Base-by-base conservation (phyloP, 805 yeast genomes). In the Wickerhamomyces xylosicus region DNA sequence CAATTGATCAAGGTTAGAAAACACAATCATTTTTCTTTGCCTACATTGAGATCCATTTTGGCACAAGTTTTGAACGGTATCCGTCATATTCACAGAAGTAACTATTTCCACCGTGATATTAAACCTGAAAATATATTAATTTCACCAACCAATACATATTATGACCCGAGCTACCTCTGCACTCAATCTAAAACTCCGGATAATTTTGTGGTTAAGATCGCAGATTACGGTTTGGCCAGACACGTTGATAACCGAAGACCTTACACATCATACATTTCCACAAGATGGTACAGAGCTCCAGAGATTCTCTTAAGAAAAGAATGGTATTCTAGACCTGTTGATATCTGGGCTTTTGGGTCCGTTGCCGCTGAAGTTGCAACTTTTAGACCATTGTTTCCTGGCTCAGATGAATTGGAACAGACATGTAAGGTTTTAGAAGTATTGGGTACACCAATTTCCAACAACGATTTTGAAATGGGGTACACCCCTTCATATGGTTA, bases 41-140 rank as follows among this genome's bases (percentile, higher is more conserved):
- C 60, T 21, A 76, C 86, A 3, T 56, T 85, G 44, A 77, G 70
- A 49, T 75, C 86, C 35, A 77, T 86, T 34, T 57, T 83, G 35
- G 60, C 78, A 10, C 97, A 89, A 56, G 57, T 89, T 1, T 63
- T 85, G 41, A 67, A 72, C 40, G 98, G 92, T 4, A 68, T 89
- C 21, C 72, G 76, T 41, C 97, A 90, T 57, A 86, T 90, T 40
- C 98, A 85, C 52, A 56, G 59, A 20, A 63, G 68, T 48, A 71
- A 72, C 10, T 85, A 69, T 52, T 79, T 79, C 52, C 97, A 90
- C 57, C 72, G 98, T 41, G 98, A 90, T 64, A 70, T 90, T 36
- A 90, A 90, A 59, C 97, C 98, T 0, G 97, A 90, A 53, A 90
- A 90, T 58, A 80, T 90, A 19, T 69, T 90, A 47, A 74, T 89